phyloP scores from a whole-genome alignment of 2,329 filamentous ascomycete genomes.

The Hysterium pulicare region DNA sequence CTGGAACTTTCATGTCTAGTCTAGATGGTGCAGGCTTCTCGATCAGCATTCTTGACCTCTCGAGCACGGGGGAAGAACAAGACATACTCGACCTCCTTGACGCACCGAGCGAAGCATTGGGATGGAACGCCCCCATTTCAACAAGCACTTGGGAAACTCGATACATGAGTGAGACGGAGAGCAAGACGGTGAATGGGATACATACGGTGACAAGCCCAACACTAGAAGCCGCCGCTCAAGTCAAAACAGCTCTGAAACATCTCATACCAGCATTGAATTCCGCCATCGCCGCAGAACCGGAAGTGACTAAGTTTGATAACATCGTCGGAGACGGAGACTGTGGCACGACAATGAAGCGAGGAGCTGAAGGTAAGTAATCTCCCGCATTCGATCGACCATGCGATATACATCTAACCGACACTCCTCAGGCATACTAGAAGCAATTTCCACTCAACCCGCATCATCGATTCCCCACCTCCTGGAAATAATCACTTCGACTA shows the following conservation, averaged over 20 bases:
- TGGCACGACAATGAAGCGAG: slow-evolving; percentile 61
- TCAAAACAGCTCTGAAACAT: not conserved
- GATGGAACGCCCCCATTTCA: slow-evolving; percentile 47
- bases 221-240: not conserved
- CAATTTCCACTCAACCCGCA: slow-evolving; percentile 24
- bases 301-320: slow-evolving; percentile 63
- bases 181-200: not conserved
- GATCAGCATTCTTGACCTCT: slow-evolving; percentile 59
- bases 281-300: slow-evolving; percentile 54
- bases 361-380: slow-evolving; percentile 42
- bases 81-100: slow-evolving; percentile 64
- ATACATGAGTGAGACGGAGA: not conserved
- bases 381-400: slow-evolving; percentile 20
- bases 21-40: slow-evolving; percentile 66
- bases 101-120: slow-evolving; percentile 59
- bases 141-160: not conserved
- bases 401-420: slow-evolving; percentile 43
- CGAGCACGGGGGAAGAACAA: slow-evolving; percentile 53
- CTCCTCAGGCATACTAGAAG: slow-evolving; percentile 20
- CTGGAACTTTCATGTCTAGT: slow-evolving; percentile 65
- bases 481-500: slow-evolving; percentile 52
- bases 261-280: not conserved
- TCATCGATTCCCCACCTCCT: slow-evolving; percentile 52
- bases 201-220: not conserved
- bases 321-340: slow-evolving; percentile 84